These are phyloP conservation scores for Amaranthus tricolor DNA, from an alignment of 179 eudicot genomes.

Conservation along the genomic window DNA sequence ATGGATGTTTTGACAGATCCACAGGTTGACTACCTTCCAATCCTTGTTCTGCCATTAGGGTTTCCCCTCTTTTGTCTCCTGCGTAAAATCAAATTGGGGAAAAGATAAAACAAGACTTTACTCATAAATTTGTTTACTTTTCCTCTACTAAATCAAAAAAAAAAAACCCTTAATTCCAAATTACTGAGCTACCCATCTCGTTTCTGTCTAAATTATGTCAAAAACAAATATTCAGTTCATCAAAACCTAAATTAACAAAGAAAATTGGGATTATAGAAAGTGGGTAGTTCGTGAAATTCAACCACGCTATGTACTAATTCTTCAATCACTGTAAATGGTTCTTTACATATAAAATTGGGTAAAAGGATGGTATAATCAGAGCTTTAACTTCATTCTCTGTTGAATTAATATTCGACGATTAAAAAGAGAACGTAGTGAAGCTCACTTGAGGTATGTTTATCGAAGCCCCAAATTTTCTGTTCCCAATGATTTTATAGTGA, in stretches of 20 bases:
- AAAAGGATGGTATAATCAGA: background rate
- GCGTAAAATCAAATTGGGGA: background rate
- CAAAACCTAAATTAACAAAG: background rate
- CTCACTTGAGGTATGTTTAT: background rate
- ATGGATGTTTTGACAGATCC: slow-evolving; percentile 72
- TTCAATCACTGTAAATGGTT: background rate
- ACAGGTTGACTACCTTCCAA: slow-evolving; percentile 73
- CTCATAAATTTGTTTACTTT: background rate
- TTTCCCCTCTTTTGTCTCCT: slow-evolving; percentile 1
- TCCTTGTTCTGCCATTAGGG: slow-evolving; percentile 57
- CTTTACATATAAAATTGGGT: too few relatives aligned
- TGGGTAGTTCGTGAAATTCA: background rate
- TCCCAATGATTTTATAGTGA: background rate
- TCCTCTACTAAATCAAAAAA: background rate
- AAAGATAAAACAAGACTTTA: background rate
- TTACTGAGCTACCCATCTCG: background rate
- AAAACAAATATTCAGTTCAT: background rate
- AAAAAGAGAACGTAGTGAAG: background rate
- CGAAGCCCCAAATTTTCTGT: background rate
- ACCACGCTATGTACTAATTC: too few relatives aligned
- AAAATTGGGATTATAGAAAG: background rate
- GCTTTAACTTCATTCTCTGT: background rate
- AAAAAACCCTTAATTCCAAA: background rate
- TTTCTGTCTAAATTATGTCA: background rate
- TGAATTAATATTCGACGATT: too few relatives aligned